These are phyloP conservation scores for Pleoardoris graminearum DNA, from an alignment of 2,329 filamentous ascomycete species.

Conservation along the genomic window DNA sequence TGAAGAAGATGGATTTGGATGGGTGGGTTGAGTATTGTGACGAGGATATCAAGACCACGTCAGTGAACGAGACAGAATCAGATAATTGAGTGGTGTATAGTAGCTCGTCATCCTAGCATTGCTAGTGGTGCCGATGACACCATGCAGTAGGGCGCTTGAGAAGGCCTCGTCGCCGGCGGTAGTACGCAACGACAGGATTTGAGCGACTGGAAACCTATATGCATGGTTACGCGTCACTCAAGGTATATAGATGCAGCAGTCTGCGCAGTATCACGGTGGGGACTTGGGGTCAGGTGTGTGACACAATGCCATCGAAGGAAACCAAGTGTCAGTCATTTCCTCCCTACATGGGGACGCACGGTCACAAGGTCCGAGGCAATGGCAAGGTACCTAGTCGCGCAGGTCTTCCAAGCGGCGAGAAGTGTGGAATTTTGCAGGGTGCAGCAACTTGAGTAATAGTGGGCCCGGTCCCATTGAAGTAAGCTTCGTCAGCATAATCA, in stretches of 20 bases:
- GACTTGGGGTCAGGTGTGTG: neutral
- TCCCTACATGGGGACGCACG: slow-evolving; percentile 2
- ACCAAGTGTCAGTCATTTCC: neutral
- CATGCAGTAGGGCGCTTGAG: too few relatives aligned
- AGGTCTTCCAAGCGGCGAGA: too few relatives aligned
- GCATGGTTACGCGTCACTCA: neutral
- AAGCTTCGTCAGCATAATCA: slow-evolving; percentile 32
- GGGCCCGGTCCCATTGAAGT: slow-evolving; percentile 15
- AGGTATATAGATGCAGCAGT: neutral
- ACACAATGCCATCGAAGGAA: neutral
- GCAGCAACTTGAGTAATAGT: slow-evolving; percentile 25
- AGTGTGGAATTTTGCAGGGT: slow-evolving; percentile 25
- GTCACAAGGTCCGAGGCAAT: neutral
- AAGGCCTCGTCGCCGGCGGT: too few relatives aligned
- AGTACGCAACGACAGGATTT: too few relatives aligned
- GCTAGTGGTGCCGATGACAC: too few relatives aligned
- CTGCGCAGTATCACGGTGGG: neutral
- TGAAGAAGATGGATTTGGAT: slow-evolving; percentile 68
- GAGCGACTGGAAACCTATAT: neutral
- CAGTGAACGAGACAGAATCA: slow-evolving; percentile 19
- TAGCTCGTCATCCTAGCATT: neutral
- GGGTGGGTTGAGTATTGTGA: slow-evolving; percentile 64
- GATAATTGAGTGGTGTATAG: neutral
- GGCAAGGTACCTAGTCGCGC: neutral
- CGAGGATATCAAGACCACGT: slow-evolving; percentile 26